These are phyloP conservation scores for Flaveria ramosissima DNA, from an alignment of 129 eudicot genomes.

Conservation along the genomic window DNA sequence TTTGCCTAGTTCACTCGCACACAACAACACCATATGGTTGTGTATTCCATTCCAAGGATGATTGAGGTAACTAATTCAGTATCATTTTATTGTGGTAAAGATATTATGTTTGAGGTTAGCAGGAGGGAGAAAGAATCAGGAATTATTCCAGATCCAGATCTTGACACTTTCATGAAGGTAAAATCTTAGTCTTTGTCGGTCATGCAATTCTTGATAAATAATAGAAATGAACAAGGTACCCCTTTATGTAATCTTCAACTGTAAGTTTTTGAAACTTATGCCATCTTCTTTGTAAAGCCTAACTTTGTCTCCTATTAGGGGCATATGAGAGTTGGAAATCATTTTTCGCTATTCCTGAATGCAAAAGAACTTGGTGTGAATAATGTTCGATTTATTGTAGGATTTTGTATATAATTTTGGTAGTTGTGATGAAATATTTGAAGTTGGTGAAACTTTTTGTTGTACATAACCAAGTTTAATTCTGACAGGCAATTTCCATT, in stretches of 20 bases:
- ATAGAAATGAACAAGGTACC: too few relatives aligned
- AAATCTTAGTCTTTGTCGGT: not conserved
- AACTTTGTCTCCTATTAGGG: not conserved
- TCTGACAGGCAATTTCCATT: slow-evolving; percentile 49
- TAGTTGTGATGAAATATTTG: not conserved
- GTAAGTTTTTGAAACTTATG: too few relatives aligned
- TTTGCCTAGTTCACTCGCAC: not conserved
- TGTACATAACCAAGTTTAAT: slow-evolving; percentile 1
- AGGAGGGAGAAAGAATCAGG: slow-evolving; percentile 58
- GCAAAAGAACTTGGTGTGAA: slow-evolving; percentile 10
- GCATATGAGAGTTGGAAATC: slow-evolving; percentile 8
- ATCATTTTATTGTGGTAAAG: slow-evolving; percentile 2
- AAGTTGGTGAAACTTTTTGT: slow-evolving; percentile 7
- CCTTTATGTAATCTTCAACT: not conserved
- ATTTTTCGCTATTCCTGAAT: not conserved
- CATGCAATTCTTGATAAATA: not conserved
- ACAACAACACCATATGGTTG: slow-evolving; percentile 5
- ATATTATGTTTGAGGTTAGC: slow-evolving; percentile 47
- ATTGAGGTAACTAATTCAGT: not conserved
- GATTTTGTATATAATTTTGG: not conserved
- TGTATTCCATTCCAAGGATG: not conserved
- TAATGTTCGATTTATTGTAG: not conserved
- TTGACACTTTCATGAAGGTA: slow-evolving; percentile 66
- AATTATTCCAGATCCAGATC: slow-evolving; percentile 55
- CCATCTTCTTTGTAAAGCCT: not conserved